Evolutionary conservation across 306 rosid species (phyloP), one percentile per base, ranked within the genome.

Genomic region (Styphnolobium japonicum): DNA sequence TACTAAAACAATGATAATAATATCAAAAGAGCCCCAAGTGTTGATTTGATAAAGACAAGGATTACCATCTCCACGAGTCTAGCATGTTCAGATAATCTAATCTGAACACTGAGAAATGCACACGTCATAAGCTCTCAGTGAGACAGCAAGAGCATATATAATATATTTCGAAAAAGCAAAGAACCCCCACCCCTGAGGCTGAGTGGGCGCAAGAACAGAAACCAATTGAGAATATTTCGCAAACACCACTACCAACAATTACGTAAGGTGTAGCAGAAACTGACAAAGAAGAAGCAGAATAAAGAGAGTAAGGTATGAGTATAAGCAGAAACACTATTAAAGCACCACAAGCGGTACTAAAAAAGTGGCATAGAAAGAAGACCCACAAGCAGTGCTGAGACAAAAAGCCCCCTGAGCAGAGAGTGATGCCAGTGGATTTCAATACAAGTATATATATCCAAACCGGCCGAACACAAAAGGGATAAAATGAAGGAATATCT

Each of bases 201-300:
- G 40, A 5, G 73, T 43, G 56, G 42, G 37, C 4, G 25, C 37
- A 18, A 46, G 39, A 60, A 31, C 9, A 15, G 48, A 9, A 37
- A 37, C 42, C 25, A 51, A 33, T 31, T 7, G 19, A 33, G 56
- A 75, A 61, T 27, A 31, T 31, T 7, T 14, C 5, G 51, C 7
- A 23, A 51, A 37, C 27, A 25, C n/a, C 37, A 22, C 10, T 2
- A 23, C 33, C 34, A 23, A 46, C 2, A 67, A 6, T 10, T 31
- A 48, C 66, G 66, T 55, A 72, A 52, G 7, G 3, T 14, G 42
- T 21, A 82, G 40, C 86, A 83, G 73, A 58, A 83, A 67, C 58
- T 73, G 83, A 78, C 73, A 73, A 82, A 42, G 46, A 7, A 39
- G 77, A 18, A 66, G 76, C 34, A 73, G 77, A 79, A 57, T 27